Percentiles rank a stretch among this genome's conserved stretches.
phyloP scores from a whole-genome alignment of 495 filamentous ascomycete species.

The Penicillium roqueforti region DNA sequence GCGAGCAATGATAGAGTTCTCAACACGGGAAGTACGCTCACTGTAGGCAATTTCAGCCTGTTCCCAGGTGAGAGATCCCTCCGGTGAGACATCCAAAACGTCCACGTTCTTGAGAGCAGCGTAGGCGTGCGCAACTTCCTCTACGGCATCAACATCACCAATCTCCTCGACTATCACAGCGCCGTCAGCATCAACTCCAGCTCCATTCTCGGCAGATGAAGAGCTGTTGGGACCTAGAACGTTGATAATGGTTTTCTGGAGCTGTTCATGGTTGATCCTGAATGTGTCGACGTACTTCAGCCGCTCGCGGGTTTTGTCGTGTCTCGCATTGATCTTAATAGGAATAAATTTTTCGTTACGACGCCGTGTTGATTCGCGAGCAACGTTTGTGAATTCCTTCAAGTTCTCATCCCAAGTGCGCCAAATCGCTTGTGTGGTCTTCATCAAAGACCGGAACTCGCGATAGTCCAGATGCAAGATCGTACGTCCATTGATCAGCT shows the following conservation, averaged over 20 bases:
- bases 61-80: constrained; percentile 87
- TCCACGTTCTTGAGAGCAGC: constrained; percentile 90
- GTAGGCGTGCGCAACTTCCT: constrained; percentile 93
- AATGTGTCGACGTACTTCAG: constrained; percentile 92
- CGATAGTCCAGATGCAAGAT: constrained; percentile 88
- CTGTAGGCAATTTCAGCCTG: constrained; percentile 93
- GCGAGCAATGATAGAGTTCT: constrained; percentile 97
- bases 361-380: constrained; percentile 84
- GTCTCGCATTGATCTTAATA: constrained; percentile 85
- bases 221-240: constrained; percentile 72
- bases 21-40: constrained; percentile 90
- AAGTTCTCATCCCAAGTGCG: constrained; percentile 89
- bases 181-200: constrained; percentile 49
- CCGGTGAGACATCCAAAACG: constrained; percentile 82
- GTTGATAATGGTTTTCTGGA: constrained; percentile 91
- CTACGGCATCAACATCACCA: constrained; percentile 95
- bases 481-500: constrained; percentile 75
- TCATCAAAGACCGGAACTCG: constrained; percentile 84
- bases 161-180: constrained; percentile 82
- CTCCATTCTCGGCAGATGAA: constrained; percentile 42
- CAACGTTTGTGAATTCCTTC: constrained; percentile 96
- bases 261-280: constrained; percentile 91
- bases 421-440: constrained; percentile 78
- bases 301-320: constrained; percentile 80
- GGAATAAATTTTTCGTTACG: constrained; percentile 96